Evolutionary conservation across 2,329 filamentous ascomycete genomes (phyloP).

Genomic region (Chaetomium sp.): DNA sequence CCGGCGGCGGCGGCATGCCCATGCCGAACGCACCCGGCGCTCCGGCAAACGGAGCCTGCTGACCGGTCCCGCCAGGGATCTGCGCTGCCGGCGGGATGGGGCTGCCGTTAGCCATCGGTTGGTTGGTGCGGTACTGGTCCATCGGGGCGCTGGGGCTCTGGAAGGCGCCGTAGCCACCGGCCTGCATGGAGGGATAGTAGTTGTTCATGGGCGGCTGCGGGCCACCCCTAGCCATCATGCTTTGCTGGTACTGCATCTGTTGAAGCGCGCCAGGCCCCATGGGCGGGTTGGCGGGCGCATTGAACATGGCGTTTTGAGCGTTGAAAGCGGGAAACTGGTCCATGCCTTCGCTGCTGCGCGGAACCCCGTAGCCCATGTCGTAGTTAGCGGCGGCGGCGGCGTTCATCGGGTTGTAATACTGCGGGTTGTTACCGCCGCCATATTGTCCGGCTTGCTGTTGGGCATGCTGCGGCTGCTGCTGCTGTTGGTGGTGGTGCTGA

Average conservation of each 20-base stretch:
- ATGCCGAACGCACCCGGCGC: conserved; percentile 53
- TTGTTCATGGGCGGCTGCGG: conserved; percentile 54
- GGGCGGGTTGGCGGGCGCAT: conserved; percentile 45
- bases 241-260: conserved; percentile 62
- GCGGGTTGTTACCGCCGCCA: conserved; percentile 39
- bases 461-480: conserved; percentile 34
- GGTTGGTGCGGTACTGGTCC: conserved; percentile 57
- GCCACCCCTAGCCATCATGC: conserved; percentile 55
- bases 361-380: conserved; percentile 55
- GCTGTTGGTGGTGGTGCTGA: conserved; percentile 38
- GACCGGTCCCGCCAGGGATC: conserved; percentile 44
- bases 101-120: conserved; percentile 54
- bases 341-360: conserved; percentile 56
- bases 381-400: conserved; percentile 47
- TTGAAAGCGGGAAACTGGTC: conserved; percentile 58
- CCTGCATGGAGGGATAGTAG: conserved; percentile 59
- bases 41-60: conserved; percentile 49
- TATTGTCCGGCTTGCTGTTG: conserved; percentile 34
- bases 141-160: conserved; percentile 51
- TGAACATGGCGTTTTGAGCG: conserved; percentile 56
- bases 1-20: conserved; percentile 40
- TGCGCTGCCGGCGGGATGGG: conserved; percentile 52
- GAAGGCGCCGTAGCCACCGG: conserved; percentile 58
- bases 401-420: conserved; percentile 58
- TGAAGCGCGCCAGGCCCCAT: conserved; percentile 55